Evolutionary conservation across 1,284 basidiomycete species (phyloP), one percentile per base, ranked within the genome.

Genomic region (Pascua sp.): DNA sequence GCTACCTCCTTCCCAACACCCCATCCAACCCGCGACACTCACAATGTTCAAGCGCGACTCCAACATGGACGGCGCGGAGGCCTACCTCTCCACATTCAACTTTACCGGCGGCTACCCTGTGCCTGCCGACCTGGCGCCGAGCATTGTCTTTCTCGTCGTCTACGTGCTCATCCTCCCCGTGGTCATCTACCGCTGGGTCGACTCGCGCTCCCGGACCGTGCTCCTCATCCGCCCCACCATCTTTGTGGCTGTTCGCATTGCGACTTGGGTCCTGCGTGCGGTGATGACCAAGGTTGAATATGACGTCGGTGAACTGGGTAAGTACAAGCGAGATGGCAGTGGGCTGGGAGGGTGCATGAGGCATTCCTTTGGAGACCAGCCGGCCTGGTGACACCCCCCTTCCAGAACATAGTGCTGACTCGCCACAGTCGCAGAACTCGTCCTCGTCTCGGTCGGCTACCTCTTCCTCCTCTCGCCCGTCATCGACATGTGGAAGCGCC

Each of bases 401-500:
- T 3, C 3, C 24, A 5, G 47, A 37, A 13, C 9, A 1, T n/a
- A 32, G 1, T 12, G 5, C 47, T 32, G 18, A 40, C 38, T 17
- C 8, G 42, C 32, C 11, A 8, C 48, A 69, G 66, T 67, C 52
- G 70, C 63, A 52, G 70, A 71, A 49, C 61, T 68, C 9, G 62
- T 69, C 17, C 51, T 70, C 32, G 60, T 69, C 2, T 69, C 69
- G 2, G 49, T 70, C 48, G 64, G 66, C 5, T 65, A 56, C 55
- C 55, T 69, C 16, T 67, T 72, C 61, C 56, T 72, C 42, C 63
- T 72, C 59, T 68, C 65, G 12, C 68, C 70, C 10, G 38, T 66
- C 15, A 51, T 69, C 11, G 45, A 49, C 32, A 51, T 68, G 39
- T 72, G 67, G 67, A 56, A 62, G 24, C 53, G 58, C 4, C 63